Evolutionary conservation across 345 rosid genomes (phyloP).

Genomic region (Salix koriyanagi): DNA sequence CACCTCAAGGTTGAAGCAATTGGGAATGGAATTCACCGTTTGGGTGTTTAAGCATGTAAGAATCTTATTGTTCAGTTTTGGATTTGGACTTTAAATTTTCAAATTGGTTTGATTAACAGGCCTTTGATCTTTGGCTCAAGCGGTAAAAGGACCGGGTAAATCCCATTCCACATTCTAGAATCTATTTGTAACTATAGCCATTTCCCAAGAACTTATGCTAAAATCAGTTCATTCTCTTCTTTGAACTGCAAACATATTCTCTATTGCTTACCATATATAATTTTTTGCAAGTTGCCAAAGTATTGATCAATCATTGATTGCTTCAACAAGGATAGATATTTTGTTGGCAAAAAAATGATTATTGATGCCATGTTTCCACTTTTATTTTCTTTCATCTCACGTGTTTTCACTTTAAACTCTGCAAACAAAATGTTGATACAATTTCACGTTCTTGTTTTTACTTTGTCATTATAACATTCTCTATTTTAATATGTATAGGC

Average conservation of each 20-base stretch:
- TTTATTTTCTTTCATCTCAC: background rate
- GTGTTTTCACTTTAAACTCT: background rate
- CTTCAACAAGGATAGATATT: background rate
- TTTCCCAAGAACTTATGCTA: too few relatives aligned
- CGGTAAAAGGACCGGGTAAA: background rate
- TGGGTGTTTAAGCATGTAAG: constrained; percentile 99
- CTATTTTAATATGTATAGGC: constrained; percentile 47
- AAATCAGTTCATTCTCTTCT: too few relatives aligned
- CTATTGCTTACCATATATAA: background rate
- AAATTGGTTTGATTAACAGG: background rate
- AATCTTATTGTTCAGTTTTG: constrained; percentile 19
- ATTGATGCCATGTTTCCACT: background rate
- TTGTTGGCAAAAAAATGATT: background rate
- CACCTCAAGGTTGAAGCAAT: constrained; percentile 82
- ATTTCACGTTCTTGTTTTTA: background rate
- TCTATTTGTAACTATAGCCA: too few relatives aligned
- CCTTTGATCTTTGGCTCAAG: background rate
- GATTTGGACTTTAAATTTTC: constrained; percentile 10
- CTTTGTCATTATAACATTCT: background rate
- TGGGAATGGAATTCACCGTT: constrained; percentile 98
- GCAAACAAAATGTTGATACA: background rate
- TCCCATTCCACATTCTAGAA: background rate
- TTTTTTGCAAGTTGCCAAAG: background rate
- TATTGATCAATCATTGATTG: background rate
- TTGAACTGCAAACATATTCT: too few relatives aligned